phyloP scores from a whole-genome alignment of 2,329 filamentous ascomycete species.

The Pseudonectria buxi region DNA sequence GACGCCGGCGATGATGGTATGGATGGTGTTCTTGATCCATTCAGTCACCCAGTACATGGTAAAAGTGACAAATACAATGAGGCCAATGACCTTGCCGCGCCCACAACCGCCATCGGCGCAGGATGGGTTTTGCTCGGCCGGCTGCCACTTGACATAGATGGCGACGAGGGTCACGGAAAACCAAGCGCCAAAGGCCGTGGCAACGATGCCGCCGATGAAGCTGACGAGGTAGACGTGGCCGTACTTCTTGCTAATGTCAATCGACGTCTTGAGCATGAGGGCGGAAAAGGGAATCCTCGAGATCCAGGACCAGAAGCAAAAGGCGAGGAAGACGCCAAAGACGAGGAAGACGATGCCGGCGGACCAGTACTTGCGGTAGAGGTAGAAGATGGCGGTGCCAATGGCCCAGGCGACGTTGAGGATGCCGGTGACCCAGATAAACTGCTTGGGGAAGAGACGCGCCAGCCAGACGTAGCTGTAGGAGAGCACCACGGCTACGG shows the following conservation, averaged over 20 bases:
- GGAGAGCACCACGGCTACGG: conserved; percentile 66
- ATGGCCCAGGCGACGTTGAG: conserved; percentile 78
- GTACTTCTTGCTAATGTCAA: conserved; percentile 76
- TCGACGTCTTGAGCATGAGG: conserved; percentile 78
- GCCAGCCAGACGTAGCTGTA: conserved; percentile 70
- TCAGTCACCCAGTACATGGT: conserved; percentile 92
- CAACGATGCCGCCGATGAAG: conserved; percentile 71
- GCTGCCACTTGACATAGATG: conserved; percentile 79
- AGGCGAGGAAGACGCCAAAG: conserved; percentile 65
- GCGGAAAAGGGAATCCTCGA: conserved; percentile 85
- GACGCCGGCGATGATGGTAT: conserved; percentile 78
- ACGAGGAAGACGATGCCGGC: conserved; percentile 83
- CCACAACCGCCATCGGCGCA: conserved; percentile 61
- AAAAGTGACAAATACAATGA: conserved; percentile 83
- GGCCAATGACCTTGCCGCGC: conserved; percentile 69
- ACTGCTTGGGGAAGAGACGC: conserved; percentile 74
- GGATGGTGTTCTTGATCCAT: conserved; percentile 88
- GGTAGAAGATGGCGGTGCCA: conserved; percentile 82
- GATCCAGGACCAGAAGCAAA: conserved; percentile 87
- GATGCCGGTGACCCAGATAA: conserved; percentile 89
- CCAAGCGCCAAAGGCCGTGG: conserved; percentile 73
- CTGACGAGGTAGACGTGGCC: conserved; percentile 85
- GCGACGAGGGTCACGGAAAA: conserved; percentile 80
- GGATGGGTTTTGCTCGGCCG: conserved; percentile 44
- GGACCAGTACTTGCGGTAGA: conserved; percentile 67